Evolutionary conservation across 805 yeast genomes (phyloP), one percentile per base, ranked within the genome.

Genomic region (Barnettozyma botsteinii): DNA sequence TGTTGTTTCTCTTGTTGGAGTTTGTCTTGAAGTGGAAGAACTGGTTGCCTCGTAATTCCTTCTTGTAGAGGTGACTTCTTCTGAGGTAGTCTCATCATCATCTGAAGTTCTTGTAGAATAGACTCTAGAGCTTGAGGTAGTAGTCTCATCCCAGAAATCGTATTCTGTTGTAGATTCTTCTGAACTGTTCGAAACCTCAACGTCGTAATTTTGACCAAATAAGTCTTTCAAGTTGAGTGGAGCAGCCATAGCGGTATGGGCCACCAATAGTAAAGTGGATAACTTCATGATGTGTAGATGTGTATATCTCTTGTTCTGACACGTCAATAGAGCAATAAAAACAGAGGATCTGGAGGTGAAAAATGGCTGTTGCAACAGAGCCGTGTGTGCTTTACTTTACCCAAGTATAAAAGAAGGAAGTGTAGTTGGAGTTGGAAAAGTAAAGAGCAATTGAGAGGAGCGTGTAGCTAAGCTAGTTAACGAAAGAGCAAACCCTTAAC

Each of bases 201-300:
- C 20, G 5, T 14, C 20, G 13, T 9, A 24, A n/a, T n/a, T n/a
- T n/a, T n/a, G n/a, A 14, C 24, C 37, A 33, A 38, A 28, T 5
- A 30, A 11, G 14, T 34, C 33, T 13, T n/a, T 32, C 19, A 38
- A 18, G n/a, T 37, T 34, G 24, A 37, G 25, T 1, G 45, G 45
- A 6, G 33, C 33, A 20, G 45, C 45, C 5, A 34, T 18, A 10
- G 25, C 33, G 3, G 26, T 33, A 13, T 38, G 38, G 4, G 45
- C 39, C 20, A 42, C 24, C 13, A 42, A 17, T 18, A 42, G 13
- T 24, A 42, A 26, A 20, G 38, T 33, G 12, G 39, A 11, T 8
- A 30, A 4, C 24, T 23, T 42, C 42, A 42, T 37, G 13, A 13
- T 25, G 31, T 6, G 14, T 5, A 18, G 14, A 7, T n/a, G 30